phyloP scores from a whole-genome alignment of 768 basidiomycete species.

The Suillus placidus region DNA sequence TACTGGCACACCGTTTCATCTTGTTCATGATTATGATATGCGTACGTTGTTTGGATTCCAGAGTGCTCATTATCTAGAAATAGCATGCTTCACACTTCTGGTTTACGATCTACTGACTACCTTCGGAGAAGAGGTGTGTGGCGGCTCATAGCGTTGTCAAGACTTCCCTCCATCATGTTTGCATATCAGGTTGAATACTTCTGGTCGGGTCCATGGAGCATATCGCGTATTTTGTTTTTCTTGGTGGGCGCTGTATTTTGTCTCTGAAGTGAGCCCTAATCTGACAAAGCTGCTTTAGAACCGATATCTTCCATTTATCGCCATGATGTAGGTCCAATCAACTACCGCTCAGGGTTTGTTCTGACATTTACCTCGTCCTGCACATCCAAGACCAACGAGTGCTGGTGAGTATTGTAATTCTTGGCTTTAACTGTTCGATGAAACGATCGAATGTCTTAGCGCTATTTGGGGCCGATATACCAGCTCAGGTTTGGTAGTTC shows the following conservation, averaged over 20 bases:
- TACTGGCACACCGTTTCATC: background rate
- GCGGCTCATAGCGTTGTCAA: background rate
- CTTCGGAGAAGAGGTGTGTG: slow-evolving; percentile 14
- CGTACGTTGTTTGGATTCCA: background rate
- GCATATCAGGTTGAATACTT: slow-evolving; percentile 13
- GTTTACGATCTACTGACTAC: slow-evolving; percentile 14
- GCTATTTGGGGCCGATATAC: slow-evolving; percentile 6
- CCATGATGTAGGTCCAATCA: slow-evolving; percentile 11
- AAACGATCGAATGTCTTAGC: background rate
- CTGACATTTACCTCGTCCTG: background rate
- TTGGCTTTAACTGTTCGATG: background rate
- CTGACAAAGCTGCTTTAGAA: slow-evolving; percentile 7
- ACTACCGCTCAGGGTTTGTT: background rate
- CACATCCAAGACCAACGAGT: slow-evolving; percentile 3
- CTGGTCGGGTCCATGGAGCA: slow-evolving; percentile 15
- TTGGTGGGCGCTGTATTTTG: slow-evolving; percentile 2
- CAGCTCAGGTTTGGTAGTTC: slow-evolving; percentile 5
- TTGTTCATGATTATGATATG: background rate
- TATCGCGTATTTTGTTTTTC: slow-evolving; percentile 13
- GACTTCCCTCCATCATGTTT: background rate
- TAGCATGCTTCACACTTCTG: slow-evolving; percentile 14
- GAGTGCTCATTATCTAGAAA: slow-evolving; percentile 13
- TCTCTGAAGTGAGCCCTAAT: background rate
- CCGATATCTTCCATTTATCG: slow-evolving; percentile 11
- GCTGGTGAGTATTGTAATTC: slow-evolving; percentile 1